Percentiles rank a stretch among this genome's conserved stretches.
Conservation (phyloP, 768 basidiomycete species). For the Mycena floridula region DNA sequence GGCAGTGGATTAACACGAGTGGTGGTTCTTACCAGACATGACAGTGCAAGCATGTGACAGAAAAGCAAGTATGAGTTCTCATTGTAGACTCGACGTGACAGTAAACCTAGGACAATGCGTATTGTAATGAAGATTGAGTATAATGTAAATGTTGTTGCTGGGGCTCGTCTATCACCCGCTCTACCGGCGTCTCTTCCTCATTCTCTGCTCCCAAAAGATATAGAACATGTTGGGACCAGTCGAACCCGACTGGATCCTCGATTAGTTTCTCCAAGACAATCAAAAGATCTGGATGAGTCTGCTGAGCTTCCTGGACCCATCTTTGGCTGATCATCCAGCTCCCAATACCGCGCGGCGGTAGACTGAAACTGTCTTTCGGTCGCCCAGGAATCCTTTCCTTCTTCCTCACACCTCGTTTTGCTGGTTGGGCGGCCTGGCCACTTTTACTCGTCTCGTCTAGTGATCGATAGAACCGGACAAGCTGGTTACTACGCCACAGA, state of each 20-base stretch:
- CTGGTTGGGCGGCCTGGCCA: constrained; percentile 39
- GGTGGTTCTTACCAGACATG: no score
- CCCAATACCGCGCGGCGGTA: constrained; percentile 61
- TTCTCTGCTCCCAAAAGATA: constrained; percentile 52
- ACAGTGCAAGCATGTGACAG: no score
- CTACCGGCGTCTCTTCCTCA: no score
- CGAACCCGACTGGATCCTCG: constrained; percentile 39
- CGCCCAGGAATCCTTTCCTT: constrained; percentile 48
- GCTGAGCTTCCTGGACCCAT: constrained; percentile 44
- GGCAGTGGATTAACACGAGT: no score
- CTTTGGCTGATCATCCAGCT: constrained; percentile 73
- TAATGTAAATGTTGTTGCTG: constrained; percentile 7
- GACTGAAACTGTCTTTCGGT: constrained; percentile 45
- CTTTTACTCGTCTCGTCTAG: constrained; percentile 53
- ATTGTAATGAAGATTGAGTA: constrained; percentile 27
- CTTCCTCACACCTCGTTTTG: constrained; percentile 54
- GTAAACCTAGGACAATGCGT: constrained; percentile 23
- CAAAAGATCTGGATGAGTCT: constrained; percentile 41
- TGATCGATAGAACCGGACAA: constrained; percentile 51
- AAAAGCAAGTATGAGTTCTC: no score
- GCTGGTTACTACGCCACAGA: constrained; percentile 62
- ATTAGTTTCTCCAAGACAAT: constrained; percentile 36
- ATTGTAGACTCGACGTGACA: no score
- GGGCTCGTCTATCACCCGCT: constrained; percentile 7
- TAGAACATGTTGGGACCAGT: constrained; percentile 36